phyloP scores from a whole-genome alignment of 306 rosid species.

The Albizia julibrissin region DNA sequence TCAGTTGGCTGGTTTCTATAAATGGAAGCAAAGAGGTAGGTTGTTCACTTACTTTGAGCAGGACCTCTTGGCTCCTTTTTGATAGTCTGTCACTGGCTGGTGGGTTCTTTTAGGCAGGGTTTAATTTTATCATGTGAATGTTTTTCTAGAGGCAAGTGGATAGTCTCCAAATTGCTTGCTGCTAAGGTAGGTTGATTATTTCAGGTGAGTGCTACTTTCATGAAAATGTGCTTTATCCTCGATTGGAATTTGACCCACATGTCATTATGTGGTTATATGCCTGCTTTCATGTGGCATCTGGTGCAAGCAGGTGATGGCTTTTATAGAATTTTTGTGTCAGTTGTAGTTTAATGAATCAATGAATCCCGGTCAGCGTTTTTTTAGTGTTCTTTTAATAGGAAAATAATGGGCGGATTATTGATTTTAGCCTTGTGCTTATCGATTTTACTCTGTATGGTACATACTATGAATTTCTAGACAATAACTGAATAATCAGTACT shows the following conservation, averaged over 20 bases:
- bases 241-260: constrained; percentile 49
- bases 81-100: constrained; percentile 56
- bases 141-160: constrained; percentile 96
- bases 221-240: constrained; percentile 45
- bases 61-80: constrained; percentile 75
- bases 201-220: constrained; percentile 95
- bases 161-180: constrained; percentile 95
- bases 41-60: constrained; percentile 78
- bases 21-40: constrained; percentile 98
- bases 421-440: not conserved
- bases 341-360: constrained; percentile 30
- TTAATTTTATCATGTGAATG: constrained; percentile 88
- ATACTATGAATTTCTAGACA: not conserved
- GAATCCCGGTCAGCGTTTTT: constrained; percentile 4
- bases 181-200: constrained; percentile 96
- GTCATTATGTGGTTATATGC: constrained; percentile 47
- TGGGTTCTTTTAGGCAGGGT: constrained; percentile 63
- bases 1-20: constrained; percentile 79
- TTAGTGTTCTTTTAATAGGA: constrained; percentile 4
- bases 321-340: constrained; percentile 31
- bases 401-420: not conserved
- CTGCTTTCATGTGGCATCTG: constrained; percentile 48
- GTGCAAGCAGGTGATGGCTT: constrained; percentile 38
- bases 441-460: not conserved
- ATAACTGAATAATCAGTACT: constrained; percentile 9